phyloP scores from a whole-genome alignment of 2,329 filamentous ascomycete species.

The Aspergillus hiratsukae region DNA sequence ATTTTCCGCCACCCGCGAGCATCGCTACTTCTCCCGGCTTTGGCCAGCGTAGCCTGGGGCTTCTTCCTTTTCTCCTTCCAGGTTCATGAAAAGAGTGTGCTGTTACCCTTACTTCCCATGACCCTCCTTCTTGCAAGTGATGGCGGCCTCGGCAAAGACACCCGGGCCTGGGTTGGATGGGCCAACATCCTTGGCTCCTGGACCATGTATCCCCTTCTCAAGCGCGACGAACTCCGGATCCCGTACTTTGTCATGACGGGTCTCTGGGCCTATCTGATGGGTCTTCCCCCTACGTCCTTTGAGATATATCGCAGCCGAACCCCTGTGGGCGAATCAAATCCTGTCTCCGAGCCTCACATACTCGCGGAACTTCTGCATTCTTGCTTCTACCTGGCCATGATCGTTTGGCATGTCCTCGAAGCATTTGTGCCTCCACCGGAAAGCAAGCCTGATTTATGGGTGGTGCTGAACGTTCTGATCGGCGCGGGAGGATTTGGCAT shows the following conservation, averaged over 20 bases:
- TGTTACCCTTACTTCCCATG: slow-evolving; percentile 90
- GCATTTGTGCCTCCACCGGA: slow-evolving; percentile 62
- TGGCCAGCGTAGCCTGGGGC: slow-evolving; percentile 84
- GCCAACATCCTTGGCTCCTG: slow-evolving; percentile 84
- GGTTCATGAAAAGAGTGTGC: slow-evolving; percentile 95
- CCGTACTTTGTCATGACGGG: slow-evolving; percentile 82
- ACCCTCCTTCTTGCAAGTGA: slow-evolving; percentile 77
- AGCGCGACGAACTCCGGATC: slow-evolving; percentile 74
- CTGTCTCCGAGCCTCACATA: slow-evolving; percentile 46
- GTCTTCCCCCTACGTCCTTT: slow-evolving; percentile 73
- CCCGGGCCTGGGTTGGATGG: slow-evolving; percentile 89
- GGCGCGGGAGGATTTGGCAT: slow-evolving; percentile 80
- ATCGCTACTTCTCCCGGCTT: slow-evolving; percentile 70
- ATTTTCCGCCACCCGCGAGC: slow-evolving; percentile 75
- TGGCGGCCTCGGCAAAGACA: slow-evolving; percentile 70
- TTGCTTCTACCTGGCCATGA: slow-evolving; percentile 72
- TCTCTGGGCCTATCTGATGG: slow-evolving; percentile 87
- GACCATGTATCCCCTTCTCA: slow-evolving; percentile 90
- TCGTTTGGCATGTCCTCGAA: slow-evolving; percentile 75
- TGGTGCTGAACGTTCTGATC: slow-evolving; percentile 82
- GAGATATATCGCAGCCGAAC: slow-evolving; percentile 59
- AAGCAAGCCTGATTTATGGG: slow-evolving; percentile 88
- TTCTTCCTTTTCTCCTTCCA: slow-evolving; percentile 98
- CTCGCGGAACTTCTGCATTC: slow-evolving; percentile 69
- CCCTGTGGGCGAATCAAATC: slow-evolving; percentile 26